phyloP scores from a whole-genome alignment of 73 alveolate genomes.

The Uronychia binucleata region DNA sequence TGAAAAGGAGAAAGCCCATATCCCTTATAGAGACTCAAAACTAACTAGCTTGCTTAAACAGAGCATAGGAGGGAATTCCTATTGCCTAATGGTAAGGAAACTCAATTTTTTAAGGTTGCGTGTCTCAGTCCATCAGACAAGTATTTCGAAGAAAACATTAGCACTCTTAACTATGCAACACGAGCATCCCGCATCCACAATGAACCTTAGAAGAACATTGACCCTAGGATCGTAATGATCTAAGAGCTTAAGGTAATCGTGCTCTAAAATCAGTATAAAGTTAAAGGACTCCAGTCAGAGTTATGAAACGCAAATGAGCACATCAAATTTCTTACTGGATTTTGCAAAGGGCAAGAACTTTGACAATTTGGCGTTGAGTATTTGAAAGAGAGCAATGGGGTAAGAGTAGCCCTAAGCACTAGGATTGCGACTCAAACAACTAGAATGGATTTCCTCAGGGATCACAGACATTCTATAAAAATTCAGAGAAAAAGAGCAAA shows the following conservation, averaged over 20 bases:
- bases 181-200: conserved; percentile 90
- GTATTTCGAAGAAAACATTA: conserved; percentile 87
- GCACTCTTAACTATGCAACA: conserved; percentile 93
- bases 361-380: neutral
- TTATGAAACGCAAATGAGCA: conserved; percentile 1
- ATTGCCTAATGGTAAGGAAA: conserved; percentile 82
- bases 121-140: conserved; percentile 90
- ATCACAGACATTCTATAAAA: neutral
- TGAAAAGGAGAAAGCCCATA: neutral
- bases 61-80: conserved; percentile 61
- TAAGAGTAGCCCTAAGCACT: neutral
- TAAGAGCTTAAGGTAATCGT: conserved; percentile 23
- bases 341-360: neutral
- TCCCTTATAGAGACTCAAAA: conserved; percentile 59
- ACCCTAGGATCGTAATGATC: conserved; percentile 63
- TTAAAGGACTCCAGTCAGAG: neutral
- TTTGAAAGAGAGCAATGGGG: neutral
- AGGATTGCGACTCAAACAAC: neutral
- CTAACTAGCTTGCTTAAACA: conserved; percentile 48
- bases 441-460: neutral
- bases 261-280: neutral
- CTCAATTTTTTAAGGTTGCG: conserved; percentile 56
- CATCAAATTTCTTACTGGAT: neutral
- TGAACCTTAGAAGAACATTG: conserved; percentile 84
- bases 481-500: too few relatives aligned